Conservation (phyloP, 108 stramenopile genomes). For the Ochromonas danica region DNA sequence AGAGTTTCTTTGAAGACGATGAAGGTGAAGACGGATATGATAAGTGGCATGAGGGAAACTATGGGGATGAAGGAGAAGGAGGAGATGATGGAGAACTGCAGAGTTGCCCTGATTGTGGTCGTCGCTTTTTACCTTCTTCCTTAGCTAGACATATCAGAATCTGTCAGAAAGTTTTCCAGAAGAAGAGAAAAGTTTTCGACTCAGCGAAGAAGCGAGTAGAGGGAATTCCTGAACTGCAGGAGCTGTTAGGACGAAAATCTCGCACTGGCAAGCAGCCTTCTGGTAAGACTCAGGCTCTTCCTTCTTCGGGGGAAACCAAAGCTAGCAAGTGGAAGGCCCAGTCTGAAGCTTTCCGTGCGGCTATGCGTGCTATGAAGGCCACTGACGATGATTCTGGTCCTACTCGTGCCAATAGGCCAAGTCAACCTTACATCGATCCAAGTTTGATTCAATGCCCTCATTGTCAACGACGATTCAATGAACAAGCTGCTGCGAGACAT, state of each 20-base stretch:
- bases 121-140: neutral
- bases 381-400: neutral
- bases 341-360: neutral
- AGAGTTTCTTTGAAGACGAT: too few species aligned
- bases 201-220: neutral
- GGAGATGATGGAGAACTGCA: neutral
- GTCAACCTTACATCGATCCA: neutral
- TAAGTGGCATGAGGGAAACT: neutral
- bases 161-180: constrained; percentile 20
- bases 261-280: too few species aligned
- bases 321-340: constrained; percentile 10
- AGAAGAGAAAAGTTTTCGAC: constrained; percentile 34
- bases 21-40: neutral
- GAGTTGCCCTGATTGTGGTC: constrained; percentile 36
- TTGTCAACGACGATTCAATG: constrained; percentile 7
- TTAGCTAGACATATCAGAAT: constrained; percentile 1
- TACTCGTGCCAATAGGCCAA: neutral
- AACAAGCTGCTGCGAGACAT: constrained; percentile 1
- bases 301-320: neutral
- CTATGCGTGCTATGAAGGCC: neutral
- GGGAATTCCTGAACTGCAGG: neutral
- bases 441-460: constrained; percentile 6
- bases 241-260: neutral
- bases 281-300: neutral
- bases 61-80: neutral